Evolutionary conservation across 2,329 filamentous ascomycete species (phyloP).

Genomic region (Cladosporium sp.): DNA sequence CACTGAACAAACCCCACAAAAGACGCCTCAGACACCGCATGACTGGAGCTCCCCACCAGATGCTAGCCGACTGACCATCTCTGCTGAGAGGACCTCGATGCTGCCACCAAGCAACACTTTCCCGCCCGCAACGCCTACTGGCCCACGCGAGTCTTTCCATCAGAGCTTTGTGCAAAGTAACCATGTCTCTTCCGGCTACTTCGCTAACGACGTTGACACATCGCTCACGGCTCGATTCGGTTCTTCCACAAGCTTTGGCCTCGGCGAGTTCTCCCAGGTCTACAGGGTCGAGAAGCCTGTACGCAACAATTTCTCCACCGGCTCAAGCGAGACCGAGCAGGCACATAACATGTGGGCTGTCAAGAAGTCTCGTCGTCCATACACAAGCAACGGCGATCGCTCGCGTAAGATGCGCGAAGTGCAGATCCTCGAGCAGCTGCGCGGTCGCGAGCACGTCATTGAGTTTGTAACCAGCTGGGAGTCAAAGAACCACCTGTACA

Average conservation of each 20-base stretch:
- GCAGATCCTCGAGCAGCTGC: conserved; percentile 71
- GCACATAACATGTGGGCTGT: conserved; percentile 71
- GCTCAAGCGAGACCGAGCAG: background rate
- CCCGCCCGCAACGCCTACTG: conserved; percentile 82
- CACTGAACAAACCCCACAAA: conserved; percentile 18
- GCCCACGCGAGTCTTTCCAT: conserved; percentile 58
- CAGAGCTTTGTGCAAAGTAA: conserved; percentile 52
- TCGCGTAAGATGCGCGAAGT: conserved; percentile 83
- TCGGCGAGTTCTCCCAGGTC: conserved; percentile 91
- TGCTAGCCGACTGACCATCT: conserved; percentile 80
- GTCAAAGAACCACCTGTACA: conserved; percentile 80
- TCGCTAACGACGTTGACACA: conserved; percentile 73
- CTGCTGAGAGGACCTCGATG: conserved; percentile 52
- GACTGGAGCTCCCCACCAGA: conserved; percentile 75
- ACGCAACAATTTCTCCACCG: conserved; percentile 23
- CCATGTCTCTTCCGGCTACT: conserved; percentile 60
- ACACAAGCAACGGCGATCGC: conserved; percentile 76
- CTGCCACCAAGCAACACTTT: conserved; percentile 47
- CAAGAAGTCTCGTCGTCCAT: conserved; percentile 85
- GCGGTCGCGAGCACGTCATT: conserved; percentile 80
- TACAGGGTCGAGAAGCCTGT: conserved; percentile 68
- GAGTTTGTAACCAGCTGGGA: conserved; percentile 88
- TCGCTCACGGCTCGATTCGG: conserved; percentile 74
- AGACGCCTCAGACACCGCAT: conserved; percentile 66
- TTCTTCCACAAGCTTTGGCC: conserved; percentile 76